Percentiles rank a stretch among this genome's conserved stretches.
These are phyloP conservation scores for Olyra latifolia DNA, from an alignment of 176 grass and related monocot species.

Conservation along the genomic window DNA sequence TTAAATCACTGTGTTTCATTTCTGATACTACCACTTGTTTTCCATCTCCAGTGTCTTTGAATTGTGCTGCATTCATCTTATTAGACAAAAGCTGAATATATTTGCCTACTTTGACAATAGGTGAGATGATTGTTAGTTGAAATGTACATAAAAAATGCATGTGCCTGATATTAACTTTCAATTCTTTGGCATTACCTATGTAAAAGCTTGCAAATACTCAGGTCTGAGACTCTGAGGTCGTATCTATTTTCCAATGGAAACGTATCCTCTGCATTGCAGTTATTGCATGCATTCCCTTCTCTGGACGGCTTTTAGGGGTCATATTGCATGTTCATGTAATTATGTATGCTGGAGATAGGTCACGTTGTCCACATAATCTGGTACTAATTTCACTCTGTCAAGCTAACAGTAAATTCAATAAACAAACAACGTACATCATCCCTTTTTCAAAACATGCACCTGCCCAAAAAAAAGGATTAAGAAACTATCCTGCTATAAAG, in stretches of 20 bases:
- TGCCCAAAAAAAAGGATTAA: neutral
- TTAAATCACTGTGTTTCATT: neutral
- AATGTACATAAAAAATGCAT: slow-evolving; percentile 1
- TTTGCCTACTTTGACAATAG: slow-evolving; percentile 6
- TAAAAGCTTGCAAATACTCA: neutral
- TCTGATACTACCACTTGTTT: neutral
- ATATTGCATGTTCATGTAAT: neutral
- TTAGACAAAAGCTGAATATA: neutral
- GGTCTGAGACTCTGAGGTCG: neutral
- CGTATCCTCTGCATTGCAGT: neutral
- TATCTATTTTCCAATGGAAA: neutral
- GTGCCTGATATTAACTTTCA: neutral
- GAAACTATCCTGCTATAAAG: neutral
- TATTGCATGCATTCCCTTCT: neutral
- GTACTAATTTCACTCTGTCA: slow-evolving; percentile 8
- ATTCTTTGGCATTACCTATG: neutral
- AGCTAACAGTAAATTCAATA: neutral
- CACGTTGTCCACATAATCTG: neutral
- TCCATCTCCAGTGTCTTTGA: neutral
- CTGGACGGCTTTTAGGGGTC: neutral
- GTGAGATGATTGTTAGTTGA: neutral
- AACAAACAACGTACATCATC: neutral
- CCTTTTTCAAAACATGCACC: neutral
- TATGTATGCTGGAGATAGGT: slow-evolving; percentile 5
- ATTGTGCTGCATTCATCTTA: neutral